Evolutionary conservation across 768 basidiomycete species (phyloP).

Genomic region (Rhodocollybia butyracea): DNA sequence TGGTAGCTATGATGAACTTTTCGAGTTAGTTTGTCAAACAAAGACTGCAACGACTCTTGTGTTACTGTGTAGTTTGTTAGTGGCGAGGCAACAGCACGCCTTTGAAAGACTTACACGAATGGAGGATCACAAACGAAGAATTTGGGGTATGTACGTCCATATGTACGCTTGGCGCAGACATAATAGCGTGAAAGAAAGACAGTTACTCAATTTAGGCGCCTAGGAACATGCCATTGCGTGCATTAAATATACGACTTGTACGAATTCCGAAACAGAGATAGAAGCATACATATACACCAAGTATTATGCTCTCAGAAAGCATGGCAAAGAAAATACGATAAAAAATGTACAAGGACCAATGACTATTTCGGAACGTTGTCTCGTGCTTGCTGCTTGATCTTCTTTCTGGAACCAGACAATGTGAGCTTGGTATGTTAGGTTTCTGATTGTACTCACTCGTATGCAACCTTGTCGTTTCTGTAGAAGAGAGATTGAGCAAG

Average conservation of each 20-base stretch:
- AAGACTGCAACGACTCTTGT: conserved; percentile 58
- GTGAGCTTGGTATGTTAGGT: neutral
- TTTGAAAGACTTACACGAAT: conserved; percentile 52
- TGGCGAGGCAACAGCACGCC: neutral
- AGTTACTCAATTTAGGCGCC: too few species aligned
- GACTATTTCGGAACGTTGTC: conserved; percentile 84
- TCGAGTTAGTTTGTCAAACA: conserved; percentile 70
- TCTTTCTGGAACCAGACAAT: conserved; percentile 46
- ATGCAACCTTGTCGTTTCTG: conserved; percentile 94
- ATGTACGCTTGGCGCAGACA: conserved; percentile 40
- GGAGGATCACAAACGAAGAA: conserved; percentile 70
- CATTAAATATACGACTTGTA: too few species aligned
- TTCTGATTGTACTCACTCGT: conserved; percentile 62
- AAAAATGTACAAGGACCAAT: conserved; percentile 10
- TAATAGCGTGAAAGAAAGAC: conserved; percentile 16
- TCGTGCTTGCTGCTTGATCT: conserved; percentile 81
- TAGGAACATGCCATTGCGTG: too few species aligned
- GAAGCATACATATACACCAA: neutral
- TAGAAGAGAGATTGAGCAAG: neutral
- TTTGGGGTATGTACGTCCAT: conserved; percentile 77
- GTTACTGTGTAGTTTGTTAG: conserved; percentile 44
- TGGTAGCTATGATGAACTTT: conserved; percentile 59
- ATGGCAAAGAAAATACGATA: conserved; percentile 8
- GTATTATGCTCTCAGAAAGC: neutral
- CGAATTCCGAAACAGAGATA: too few species aligned